Percentiles rank a stretch among this genome's conserved stretches.
Conservation (phyloP, 1,139 yeast species). For the Zygoascus sp. region DNA sequence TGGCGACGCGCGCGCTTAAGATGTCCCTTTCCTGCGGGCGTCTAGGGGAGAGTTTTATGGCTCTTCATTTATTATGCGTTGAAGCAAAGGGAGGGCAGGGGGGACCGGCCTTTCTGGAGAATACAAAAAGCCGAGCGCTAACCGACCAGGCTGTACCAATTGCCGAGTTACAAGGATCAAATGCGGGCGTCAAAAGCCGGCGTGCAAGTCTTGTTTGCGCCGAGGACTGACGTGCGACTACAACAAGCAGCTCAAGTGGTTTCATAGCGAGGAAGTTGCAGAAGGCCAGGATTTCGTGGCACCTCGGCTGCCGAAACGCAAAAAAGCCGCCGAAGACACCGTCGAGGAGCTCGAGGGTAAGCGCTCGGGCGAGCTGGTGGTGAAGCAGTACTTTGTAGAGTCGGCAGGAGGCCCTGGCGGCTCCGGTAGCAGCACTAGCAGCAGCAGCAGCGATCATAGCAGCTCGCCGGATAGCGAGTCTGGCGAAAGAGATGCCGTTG, state of each 20-base stretch:
- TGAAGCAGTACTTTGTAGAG: constrained; percentile 1
- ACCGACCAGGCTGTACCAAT: constrained; percentile 9
- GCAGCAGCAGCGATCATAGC: neutral
- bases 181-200: constrained; percentile 10
- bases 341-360: neutral
- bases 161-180: constrained; percentile 7
- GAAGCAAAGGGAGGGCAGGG: no score
- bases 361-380: neutral
- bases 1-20: neutral
- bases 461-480: no score
- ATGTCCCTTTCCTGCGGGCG: no score
- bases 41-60: no score
- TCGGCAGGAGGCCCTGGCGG: neutral
- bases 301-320: constrained; percentile 4
- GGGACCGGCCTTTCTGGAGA: no score
- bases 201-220: constrained; percentile 7
- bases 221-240: constrained; percentile 3
- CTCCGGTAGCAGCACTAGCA: neutral
- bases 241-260: constrained; percentile 7
- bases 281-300: constrained; percentile 9
- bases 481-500: neutral
- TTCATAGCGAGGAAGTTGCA: constrained; percentile 4
- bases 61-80: no score
- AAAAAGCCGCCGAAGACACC: neutral
- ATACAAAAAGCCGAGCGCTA: neutral